A percentile compares a stretch with the other conserved stretches of the same genome.
Evolutionary conservation across 2,329 filamentous ascomycete species (phyloP).

Genomic region (Parafenestella ontariensis): DNA sequence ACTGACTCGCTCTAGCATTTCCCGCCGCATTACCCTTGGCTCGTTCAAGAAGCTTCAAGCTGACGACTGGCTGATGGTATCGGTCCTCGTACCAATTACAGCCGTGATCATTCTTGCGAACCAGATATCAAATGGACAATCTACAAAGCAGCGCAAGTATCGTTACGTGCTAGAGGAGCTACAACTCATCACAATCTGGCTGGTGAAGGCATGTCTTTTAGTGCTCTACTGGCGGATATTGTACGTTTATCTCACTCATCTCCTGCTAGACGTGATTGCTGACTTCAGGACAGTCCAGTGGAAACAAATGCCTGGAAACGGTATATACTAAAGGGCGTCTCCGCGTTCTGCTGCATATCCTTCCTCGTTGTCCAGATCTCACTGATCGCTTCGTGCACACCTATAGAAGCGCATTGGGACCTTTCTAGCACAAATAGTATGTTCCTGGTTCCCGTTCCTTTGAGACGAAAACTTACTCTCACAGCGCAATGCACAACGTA

Average conservation of each 20-base stretch:
- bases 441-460: not conserved
- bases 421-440: constrained; percentile 13
- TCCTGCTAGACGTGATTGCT: not conserved
- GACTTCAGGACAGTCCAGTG: constrained; percentile 14
- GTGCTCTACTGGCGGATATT: constrained; percentile 40
- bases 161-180: constrained; percentile 35
- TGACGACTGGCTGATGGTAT: constrained; percentile 40
- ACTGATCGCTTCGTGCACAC: constrained; percentile 28
- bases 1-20: constrained; percentile 20
- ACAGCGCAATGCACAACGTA: constrained; percentile 30
- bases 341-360: constrained; percentile 24
- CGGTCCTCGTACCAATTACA: constrained; percentile 31
- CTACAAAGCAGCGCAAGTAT: constrained; percentile 17
- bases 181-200: constrained; percentile 33
- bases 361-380: constrained; percentile 29
- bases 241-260: constrained; percentile 8
- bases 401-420: constrained; percentile 24
- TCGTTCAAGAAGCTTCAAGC: constrained; percentile 29
- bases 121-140: not conserved
- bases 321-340: constrained; percentile 12
- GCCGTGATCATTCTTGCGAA: constrained; percentile 26
- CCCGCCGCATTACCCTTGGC: constrained; percentile 29
- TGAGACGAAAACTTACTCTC: not conserved
- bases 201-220: constrained; percentile 38
- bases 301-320: constrained; percentile 15